Evolutionary conservation across 768 basidiomycete species (phyloP), one percentile per base, ranked within the genome.

Genomic region (Xerocomus spinulosus): DNA sequence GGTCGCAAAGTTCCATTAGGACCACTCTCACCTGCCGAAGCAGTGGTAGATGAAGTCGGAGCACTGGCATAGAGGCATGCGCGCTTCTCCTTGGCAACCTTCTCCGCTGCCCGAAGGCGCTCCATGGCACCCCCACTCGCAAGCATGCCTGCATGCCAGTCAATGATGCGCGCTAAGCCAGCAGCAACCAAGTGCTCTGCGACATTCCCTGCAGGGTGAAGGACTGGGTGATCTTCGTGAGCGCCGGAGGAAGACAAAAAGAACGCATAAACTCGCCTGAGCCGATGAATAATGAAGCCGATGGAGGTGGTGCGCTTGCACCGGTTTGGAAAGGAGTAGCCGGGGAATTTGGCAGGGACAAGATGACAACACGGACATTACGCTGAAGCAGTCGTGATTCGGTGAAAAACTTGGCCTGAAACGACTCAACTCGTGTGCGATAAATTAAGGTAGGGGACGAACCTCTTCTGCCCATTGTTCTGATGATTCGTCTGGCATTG

Each of bases 131-230:
- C 92, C 43, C 77, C 73, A 44, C 75, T 79, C 1, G 91, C 82
- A 18, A 99, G 80, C 79, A 98, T 87, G 18, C 94, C 94, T 14
- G 95, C 93, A 65, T 99, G 95, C 94, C 94, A 97, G 63, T 95
- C 94, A 49, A 98, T 85, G 42, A 97, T 78, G 48, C 91, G 85
- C 15, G 94, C 95, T 2, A 97, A 74, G 24, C 95, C 94, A 37
- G 81, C 79, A 4, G 78, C 80, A 24, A 92, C 82, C 32, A 99
- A 75, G 66, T 87, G 83, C 57, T 95, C 91, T 12, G 92, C 93
- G 21, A 99, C 85, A 68, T 96, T 96, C 26, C 95, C 95, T 15
- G 85, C 89, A 9, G 95, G 93, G 63, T 98, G 95, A 34, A 89
- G 70, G 12, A 91, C 87, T 89, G 37, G 2, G 25, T 9, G 35